Base-by-base conservation (phyloP, 2,329 filamentous ascomycete species). In the Blastomyces gilchristii region DNA sequence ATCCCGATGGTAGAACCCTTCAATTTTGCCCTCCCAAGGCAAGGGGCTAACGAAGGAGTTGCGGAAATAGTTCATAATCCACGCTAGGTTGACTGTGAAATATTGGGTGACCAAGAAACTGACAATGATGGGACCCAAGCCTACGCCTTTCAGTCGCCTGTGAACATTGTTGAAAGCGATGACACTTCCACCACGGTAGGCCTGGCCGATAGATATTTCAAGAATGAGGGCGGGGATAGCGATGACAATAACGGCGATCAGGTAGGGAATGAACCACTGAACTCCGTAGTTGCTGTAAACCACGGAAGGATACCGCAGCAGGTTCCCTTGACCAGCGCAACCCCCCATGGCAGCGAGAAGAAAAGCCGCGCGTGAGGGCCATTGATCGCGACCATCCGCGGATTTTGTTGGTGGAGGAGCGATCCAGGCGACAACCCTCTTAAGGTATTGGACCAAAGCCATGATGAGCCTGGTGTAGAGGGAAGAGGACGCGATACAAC, bases 241-340 rank as follows among this genome's bases (percentile, higher is more conserved):
- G 63, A 85, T 77, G 12, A 84, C 71, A 63, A 83, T 80, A 18
- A 85, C 77, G 6, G 81, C 80, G 63, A 84, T 72, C 4, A 84
- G 69, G 65, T 85, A 85, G 0, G 82, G 83, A 22, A 85, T 79
- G 70, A 83, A 85, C 83, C 83, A 85, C 67, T 85, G 82, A 6
- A 84, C 74, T 2, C 83, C 83, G 63, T 82, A 78, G 69, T 85
- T 85, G 73, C 84, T 85, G 77, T 83, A 85, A 1, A 84, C 78
- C 49, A 82, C 80, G 0, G 81, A 84, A 1, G 83, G 83, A 64
- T 84, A 85, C 37, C 83, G 77, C 25, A 85, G 75, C 31, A 85
- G 74, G 68, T 85, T 85, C 37, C 82, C 83, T 74, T 83, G 82
- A 58, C 82, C 82, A 0, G 81, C 81, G 66, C 80, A 83, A 60